phyloP scores from a whole-genome alignment of 139 green algal genomes.

The Closterium sp. region DNA sequence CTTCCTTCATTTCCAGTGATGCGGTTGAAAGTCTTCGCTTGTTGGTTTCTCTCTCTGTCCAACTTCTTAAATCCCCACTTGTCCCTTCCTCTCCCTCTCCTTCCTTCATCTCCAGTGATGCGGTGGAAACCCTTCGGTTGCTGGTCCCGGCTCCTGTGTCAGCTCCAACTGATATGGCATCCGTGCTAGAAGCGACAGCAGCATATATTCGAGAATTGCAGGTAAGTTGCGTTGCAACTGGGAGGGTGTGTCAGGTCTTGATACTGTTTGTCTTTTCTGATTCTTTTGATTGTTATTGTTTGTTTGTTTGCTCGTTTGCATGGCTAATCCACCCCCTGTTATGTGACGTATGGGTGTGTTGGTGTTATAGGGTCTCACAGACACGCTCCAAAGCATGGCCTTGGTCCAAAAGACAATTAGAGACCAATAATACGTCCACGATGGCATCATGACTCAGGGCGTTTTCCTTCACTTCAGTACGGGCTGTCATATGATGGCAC shows the following conservation, averaged over 20 bases:
- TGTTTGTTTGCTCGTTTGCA: too few relatives aligned
- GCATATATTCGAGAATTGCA: neutral
- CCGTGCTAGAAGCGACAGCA: neutral
- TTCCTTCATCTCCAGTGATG: neutral
- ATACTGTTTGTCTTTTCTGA: too few relatives aligned
- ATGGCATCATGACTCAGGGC: neutral
- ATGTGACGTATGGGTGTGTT: neutral
- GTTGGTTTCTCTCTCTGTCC: too few relatives aligned
- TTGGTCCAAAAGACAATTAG: neutral
- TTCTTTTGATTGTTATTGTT: too few relatives aligned
- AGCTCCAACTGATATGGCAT: neutral
- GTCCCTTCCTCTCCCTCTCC: too few relatives aligned
- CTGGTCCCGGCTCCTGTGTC: neutral
- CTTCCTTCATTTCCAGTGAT: too few relatives aligned
- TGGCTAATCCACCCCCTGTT: neutral
- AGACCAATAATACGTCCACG: neutral
- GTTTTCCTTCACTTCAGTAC: neutral
- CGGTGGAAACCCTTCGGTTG: neutral
- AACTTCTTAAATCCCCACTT: too few relatives aligned
- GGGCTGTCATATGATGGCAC: too few relatives aligned
- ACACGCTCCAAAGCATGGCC: neutral
- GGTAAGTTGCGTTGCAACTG: neutral
- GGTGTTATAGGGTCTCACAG: neutral
- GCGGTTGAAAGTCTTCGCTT: too few relatives aligned
- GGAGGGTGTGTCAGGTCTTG: too few relatives aligned